Percentiles rank a stretch among this genome's conserved stretches.
phyloP scores from a whole-genome alignment of 768 basidiomycete genomes.

The Royoungia palumana region DNA sequence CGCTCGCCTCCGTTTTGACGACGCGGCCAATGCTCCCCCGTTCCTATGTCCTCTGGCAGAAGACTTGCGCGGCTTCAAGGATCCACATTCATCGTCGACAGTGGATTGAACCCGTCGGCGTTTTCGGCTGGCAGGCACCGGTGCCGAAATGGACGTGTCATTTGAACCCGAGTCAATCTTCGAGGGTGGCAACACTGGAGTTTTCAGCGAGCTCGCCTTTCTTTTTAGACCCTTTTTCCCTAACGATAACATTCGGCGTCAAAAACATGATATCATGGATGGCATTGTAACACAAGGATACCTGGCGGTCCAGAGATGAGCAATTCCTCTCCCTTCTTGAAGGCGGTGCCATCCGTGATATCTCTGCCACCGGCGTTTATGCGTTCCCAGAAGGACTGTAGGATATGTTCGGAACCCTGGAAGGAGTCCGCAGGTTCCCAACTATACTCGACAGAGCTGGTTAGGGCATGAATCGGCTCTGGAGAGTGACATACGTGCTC shows the following conservation, averaged over 20 bases:
- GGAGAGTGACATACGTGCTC: conserved; percentile 49
- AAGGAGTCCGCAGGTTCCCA: conserved; percentile 71
- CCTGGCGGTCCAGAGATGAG: conserved; percentile 58
- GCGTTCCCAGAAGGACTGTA: conserved; percentile 38
- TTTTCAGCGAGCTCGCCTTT: conserved; percentile 13
- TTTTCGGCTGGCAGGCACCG: conserved; percentile 19
- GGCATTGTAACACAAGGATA: conserved; percentile 24
- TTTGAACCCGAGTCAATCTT: conserved; percentile 10
- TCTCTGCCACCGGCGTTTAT: conserved; percentile 42
- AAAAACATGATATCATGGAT: neutral
- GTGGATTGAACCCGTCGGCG: conserved; percentile 20
- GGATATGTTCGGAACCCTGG: conserved; percentile 50
- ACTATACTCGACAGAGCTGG: conserved; percentile 33
- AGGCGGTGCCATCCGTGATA: conserved; percentile 43
- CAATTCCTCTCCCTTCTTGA: conserved; percentile 54
- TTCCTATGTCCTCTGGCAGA: conserved; percentile 12
- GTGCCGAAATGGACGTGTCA: conserved; percentile 17
- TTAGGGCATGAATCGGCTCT: neutral
- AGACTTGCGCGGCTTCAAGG: conserved; percentile 3
- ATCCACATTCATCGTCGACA: conserved; percentile 7
- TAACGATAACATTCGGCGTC: conserved; percentile 2
- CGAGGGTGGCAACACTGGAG: conserved; percentile 4
- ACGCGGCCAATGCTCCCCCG: neutral
- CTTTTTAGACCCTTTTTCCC: conserved; percentile 18
- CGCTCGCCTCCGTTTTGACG: conserved; percentile 25